These are phyloP conservation scores for Brassica rapa DNA, from an alignment of 345 rosid genomes.

Conservation along the genomic window DNA sequence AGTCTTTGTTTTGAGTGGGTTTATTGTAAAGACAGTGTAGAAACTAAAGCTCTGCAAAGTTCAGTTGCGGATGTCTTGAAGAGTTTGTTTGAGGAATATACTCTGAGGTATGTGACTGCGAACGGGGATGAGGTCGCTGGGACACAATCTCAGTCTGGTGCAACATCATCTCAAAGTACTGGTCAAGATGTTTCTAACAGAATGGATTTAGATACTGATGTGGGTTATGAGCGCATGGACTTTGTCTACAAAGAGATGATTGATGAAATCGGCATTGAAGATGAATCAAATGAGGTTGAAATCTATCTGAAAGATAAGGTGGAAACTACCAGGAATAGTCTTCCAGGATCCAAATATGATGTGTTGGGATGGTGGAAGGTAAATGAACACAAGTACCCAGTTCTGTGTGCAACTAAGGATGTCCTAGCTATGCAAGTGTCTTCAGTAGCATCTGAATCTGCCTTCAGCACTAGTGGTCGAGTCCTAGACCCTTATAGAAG, in stretches of 20 bases:
- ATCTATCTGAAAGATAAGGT: background rate
- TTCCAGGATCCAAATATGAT: background rate
- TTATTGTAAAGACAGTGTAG: background rate
- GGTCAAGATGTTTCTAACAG: background rate
- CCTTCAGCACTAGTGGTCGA: background rate
- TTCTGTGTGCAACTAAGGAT: background rate
- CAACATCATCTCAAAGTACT: background rate
- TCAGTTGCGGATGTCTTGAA: background rate
- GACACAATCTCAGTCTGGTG: background rate
- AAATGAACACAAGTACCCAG: background rate
- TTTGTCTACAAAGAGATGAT: background rate
- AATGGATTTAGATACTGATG: background rate
- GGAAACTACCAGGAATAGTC: background rate
- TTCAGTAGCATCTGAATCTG: no score
- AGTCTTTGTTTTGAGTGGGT: background rate
- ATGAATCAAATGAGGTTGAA: background rate
- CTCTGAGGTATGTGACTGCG: background rate
- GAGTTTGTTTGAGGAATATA: background rate
- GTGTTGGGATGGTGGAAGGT: background rate
- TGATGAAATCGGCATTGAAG: background rate
- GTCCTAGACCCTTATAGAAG: background rate
- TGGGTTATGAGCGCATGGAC: background rate
- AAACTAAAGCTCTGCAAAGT: background rate
- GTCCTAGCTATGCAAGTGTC: background rate
- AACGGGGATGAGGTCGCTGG: background rate